Evolutionary conservation across 2,329 filamentous ascomycete species (phyloP), one percentile per base, ranked within the genome.

Genomic region (Stemphylium beticola): DNA sequence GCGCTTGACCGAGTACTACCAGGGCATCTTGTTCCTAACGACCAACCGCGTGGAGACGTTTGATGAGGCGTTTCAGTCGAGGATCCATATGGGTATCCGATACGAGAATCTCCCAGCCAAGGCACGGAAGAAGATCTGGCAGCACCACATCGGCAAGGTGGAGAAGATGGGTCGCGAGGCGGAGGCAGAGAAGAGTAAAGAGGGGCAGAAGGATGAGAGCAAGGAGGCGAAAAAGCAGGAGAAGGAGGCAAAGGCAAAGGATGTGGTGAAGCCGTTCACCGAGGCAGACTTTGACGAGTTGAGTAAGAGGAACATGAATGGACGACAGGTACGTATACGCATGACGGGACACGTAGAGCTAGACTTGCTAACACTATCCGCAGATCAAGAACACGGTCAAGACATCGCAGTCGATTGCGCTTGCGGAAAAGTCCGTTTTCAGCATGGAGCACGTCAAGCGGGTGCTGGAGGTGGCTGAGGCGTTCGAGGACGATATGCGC

Each of bases 331-430:
- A 77, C 55, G 77, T 69, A 55, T 37, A 15, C 44, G 37, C 5
- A 12, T 20, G n/a, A 7, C 5, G 12, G 9, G 9, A 15, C 26
- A 29, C 18, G 15, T 5, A 15, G 6, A 12, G 1, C 26, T 15
- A 5, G 26, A 34, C 36, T 41, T 49, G 49, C 56, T 65, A 49
- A 70, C 31, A 9, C n/a, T 0, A 37, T 14, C 18, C 40, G 34
- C 81, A 93, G 84, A 96, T 96, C 81, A 96, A 96, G 80, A 96
- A 96, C 72, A 88, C 89, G 10, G 87, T 96, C 43, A 85, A 89
- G 51, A 93, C 90, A 0, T 91, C 91, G 2, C 91, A 96, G 74
- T 89, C 90, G 0, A 81, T 96, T 14, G 91, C 92, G 1, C 83
- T 93, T 39, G 89, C 91, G 60, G 90, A 92, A 73, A 81, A 84